Evolutionary conservation across 208 protist genomes (phyloP).

Genomic region (Trichomonas gallinae): DNA sequence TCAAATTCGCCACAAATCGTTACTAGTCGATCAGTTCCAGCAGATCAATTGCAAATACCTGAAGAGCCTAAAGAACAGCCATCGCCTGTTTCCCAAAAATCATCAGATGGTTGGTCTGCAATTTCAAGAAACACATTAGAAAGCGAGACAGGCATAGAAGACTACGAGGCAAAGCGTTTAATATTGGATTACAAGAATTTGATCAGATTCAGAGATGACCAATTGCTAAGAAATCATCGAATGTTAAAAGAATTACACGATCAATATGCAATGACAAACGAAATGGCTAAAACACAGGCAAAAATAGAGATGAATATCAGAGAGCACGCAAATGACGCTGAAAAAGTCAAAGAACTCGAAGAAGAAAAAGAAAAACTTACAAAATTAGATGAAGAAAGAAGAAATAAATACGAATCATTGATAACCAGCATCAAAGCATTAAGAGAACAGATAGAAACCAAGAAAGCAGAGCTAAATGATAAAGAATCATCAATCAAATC

Average conservation of each 20-base stretch:
- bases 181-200: not conserved
- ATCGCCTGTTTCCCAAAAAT: not conserved
- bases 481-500: not conserved
- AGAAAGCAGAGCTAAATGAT: not conserved
- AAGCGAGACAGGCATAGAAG: not conserved
- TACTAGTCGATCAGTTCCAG: too few relatives aligned
- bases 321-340: not conserved
- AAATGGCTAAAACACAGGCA: not conserved
- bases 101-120: not conserved
- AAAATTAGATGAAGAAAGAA: not conserved
- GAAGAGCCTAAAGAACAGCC: too few relatives aligned
- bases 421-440: not conserved
- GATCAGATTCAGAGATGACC: not conserved
- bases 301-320: not conserved
- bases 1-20: too few relatives aligned
- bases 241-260: not conserved
- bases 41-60: too few relatives aligned
- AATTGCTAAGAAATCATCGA: not conserved
- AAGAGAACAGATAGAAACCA: not conserved
- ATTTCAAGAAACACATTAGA: not conserved
- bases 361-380: not conserved
- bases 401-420: not conserved
- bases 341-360: not conserved
- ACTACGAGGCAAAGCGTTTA: not conserved
- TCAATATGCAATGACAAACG: not conserved